Evolutionary conservation across 2,329 filamentous ascomycete species (phyloP).

Genomic region (Colletotrichum orchidophilum): DNA sequence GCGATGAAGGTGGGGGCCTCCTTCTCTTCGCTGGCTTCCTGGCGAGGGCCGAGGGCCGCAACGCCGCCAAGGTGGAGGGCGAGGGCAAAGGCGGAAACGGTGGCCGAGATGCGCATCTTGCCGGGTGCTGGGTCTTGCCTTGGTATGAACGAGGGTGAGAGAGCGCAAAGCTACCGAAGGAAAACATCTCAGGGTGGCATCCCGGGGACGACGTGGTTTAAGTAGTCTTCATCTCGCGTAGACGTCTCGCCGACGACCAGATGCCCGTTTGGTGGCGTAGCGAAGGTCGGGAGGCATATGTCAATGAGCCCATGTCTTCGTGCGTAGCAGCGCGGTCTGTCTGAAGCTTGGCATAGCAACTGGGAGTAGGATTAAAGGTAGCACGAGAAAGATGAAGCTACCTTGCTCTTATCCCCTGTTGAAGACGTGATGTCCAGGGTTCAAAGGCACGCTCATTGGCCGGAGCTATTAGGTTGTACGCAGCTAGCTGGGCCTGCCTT

Average conservation of each 20-base stretch:
- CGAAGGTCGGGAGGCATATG: background rate
- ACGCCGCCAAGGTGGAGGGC: constrained; percentile 27
- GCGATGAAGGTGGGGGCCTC: constrained; percentile 16
- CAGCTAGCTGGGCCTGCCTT: constrained; percentile 5
- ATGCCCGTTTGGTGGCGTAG: background rate
- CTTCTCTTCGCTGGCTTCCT: background rate
- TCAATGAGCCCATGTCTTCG: background rate
- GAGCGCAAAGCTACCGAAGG: constrained; percentile 21
- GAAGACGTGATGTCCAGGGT: constrained; percentile 21
- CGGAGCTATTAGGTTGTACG: background rate
- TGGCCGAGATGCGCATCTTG: constrained; percentile 33
- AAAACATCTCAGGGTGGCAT: too few species aligned
- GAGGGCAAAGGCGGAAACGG: constrained; percentile 26
- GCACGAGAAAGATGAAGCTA: background rate
- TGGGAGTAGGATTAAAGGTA: background rate
- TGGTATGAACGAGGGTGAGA: constrained; percentile 5
- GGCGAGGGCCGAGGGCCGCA: constrained; percentile 13
- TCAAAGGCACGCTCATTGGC: background rate
- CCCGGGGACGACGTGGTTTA: constrained; percentile 5
- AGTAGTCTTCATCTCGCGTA: background rate
- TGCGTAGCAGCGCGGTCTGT: background rate
- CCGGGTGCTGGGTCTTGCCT: constrained; percentile 6
- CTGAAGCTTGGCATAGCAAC: background rate
- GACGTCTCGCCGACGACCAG: background rate
- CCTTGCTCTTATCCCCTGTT: constrained; percentile 6